Base-by-base conservation (phyloP, 768 basidiomycete species). In the Gyrodon lividus region DNA sequence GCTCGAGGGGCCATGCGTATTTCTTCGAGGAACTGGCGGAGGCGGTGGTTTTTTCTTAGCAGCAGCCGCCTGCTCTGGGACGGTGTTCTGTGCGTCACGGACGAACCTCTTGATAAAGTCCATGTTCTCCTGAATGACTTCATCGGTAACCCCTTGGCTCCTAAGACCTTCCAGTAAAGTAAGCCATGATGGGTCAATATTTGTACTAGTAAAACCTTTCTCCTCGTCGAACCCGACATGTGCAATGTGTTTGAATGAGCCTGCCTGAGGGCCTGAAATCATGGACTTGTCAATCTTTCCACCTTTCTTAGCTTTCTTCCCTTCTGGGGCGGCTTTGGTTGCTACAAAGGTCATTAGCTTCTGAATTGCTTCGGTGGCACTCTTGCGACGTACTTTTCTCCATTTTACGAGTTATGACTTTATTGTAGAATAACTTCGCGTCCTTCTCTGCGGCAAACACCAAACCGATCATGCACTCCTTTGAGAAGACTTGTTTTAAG, bases 141-240 rank as follows among this genome's bases (percentile, higher is more conserved):
- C 82, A 44, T 77, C 77, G 43, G 80, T 77, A 43, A 98, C 70
- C 0, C 93, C 93, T 6, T 76, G 70, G 40, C 71, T 69, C 53
- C 84, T 79, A 5, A 98, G 77, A 51, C 81, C 74, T 7, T 72
- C 76, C 3, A 98, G 75, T 50, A 98, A 70, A 1, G 82, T 74
- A 40, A 82, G 75, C 96, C 96, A 98, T 5, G 87, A 90, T 1
- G 90, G 83, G 68, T 99, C 96, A 5, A 99, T 89, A 47, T 90
- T 90, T 14, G 76, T 79, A 1, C 87, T 89, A 0, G 85, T 87
- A 69, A 92, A 98, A 2, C 96, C 96, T 22, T 84, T 81, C 57
- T 96, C 84, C 0, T 80, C 67, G 61, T 97, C 90, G 67, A 87
- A 97, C 12, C 94, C 95, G 89, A 99, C 96, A 65, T 98, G 95